Conservation (phyloP, 2,329 filamentous ascomycete species). For the Talaromyces sp. region DNA sequence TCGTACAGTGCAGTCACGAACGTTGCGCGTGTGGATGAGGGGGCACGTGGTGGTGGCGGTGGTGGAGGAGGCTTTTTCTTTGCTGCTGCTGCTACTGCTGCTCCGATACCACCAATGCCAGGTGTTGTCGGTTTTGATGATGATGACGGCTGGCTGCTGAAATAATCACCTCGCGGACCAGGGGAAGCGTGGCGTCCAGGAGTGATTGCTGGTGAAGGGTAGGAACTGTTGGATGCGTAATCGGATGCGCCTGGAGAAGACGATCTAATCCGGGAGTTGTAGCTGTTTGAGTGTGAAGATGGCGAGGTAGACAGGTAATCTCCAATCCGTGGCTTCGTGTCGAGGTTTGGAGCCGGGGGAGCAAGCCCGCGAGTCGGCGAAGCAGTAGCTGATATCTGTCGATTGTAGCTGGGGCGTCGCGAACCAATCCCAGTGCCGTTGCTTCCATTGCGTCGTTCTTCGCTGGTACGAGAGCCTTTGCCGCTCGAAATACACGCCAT, state of each 20-base stretch:
- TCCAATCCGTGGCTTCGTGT: constrained; percentile 24
- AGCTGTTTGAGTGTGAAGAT: constrained; percentile 23
- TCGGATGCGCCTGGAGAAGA: constrained; percentile 21
- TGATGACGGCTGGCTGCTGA: constrained; percentile 33
- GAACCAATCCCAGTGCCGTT: constrained; percentile 26
- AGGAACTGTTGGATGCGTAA: constrained; percentile 11
- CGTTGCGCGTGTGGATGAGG: constrained; percentile 48
- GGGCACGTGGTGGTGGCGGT: constrained; percentile 65
- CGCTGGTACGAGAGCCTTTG: constrained; percentile 57
- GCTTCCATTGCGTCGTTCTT: constrained; percentile 48
- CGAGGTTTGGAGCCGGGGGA: constrained; percentile 24
- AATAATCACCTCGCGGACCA: constrained; percentile 43
- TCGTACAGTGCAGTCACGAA: constrained; percentile 71
- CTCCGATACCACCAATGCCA: constrained; percentile 24
- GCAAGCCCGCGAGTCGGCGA: constrained; percentile 22
- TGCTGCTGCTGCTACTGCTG: constrained; percentile 9
- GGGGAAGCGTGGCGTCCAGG: constrained; percentile 30
- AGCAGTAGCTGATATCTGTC: constrained; percentile 23
- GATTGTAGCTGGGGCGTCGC: constrained; percentile 33
- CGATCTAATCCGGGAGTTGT: constrained; percentile 15
- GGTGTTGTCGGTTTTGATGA: constrained; percentile 23
- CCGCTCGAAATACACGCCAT: constrained; percentile 62
- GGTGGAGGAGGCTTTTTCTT: constrained; percentile 71
- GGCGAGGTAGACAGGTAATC: constrained; percentile 19
- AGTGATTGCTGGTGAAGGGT: constrained; percentile 18